Conservation (phyloP, 257 asterid genomes). For the Plantago major region DNA sequence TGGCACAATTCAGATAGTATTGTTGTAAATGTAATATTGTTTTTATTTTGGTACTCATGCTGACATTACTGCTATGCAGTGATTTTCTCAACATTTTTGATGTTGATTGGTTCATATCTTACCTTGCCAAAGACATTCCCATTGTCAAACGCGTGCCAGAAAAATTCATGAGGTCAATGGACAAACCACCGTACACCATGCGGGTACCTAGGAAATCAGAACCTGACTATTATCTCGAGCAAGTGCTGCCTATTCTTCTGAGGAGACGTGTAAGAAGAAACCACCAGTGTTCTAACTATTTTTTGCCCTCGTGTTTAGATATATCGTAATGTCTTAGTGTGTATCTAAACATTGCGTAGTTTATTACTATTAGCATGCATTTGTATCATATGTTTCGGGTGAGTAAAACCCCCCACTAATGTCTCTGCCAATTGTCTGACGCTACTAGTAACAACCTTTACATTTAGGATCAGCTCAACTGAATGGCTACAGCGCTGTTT, state of each 20-base stretch:
- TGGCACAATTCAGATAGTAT: neutral
- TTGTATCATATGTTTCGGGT: neutral
- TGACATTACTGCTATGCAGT: conserved; percentile 48
- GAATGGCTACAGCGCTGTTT: conserved; percentile 4
- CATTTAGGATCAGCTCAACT: conserved; percentile 13
- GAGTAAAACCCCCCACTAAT: conserved; percentile 5
- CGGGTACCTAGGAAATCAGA: conserved; percentile 98
- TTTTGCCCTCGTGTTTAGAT: conserved; percentile 4
- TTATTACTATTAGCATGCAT: neutral
- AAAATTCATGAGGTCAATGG: conserved; percentile 97
- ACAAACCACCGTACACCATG: conserved; percentile 97
- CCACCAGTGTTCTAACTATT: conserved; percentile 12
- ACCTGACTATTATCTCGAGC: conserved; percentile 91
- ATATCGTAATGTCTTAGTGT: neutral
- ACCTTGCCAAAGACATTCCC: conserved; percentile 83
- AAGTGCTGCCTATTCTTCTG: conserved; percentile 84
- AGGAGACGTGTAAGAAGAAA: conserved; percentile 79
- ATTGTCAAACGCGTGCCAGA: conserved; percentile 91
- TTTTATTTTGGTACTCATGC: conserved; percentile 24
- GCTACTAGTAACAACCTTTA: neutral
- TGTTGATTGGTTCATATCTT: conserved; percentile 92
- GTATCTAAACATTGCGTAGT: neutral
- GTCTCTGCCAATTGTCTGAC: conserved; percentile 10
- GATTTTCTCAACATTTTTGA: conserved; percentile 85
- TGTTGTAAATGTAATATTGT: neutral